Evolutionary conservation across 2,329 filamentous ascomycete genomes (phyloP).

Genomic region (Xylariaceae sp.): DNA sequence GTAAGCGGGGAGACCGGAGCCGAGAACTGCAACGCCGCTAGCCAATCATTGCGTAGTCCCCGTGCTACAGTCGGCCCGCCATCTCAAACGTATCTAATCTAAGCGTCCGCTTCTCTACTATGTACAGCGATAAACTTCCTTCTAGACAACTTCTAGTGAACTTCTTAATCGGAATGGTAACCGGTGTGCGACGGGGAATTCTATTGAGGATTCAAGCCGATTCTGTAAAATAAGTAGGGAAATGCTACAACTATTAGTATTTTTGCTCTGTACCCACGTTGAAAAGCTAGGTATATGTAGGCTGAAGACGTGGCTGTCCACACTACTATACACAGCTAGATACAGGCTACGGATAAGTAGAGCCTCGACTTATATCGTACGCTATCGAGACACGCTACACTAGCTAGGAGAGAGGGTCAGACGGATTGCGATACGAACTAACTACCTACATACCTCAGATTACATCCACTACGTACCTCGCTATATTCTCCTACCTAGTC

Average conservation of each 20-base stretch:
- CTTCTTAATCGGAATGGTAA: not conserved
- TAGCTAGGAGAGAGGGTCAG: not conserved
- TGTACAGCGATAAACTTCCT: not conserved
- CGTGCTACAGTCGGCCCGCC: slow-evolving; percentile 27
- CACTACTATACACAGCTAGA: not conserved
- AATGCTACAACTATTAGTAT: too few relatives aligned
- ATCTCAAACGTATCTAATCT: not conserved
- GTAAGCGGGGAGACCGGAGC: slow-evolving; percentile 10
- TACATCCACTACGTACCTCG: not conserved
- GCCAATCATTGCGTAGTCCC: slow-evolving; percentile 21
- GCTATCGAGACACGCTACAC: not conserved
- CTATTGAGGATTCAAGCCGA: too few relatives aligned
- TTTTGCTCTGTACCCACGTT: too few relatives aligned
- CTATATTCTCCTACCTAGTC: too few relatives aligned
- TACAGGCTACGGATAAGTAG: not conserved
- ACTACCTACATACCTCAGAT: not conserved
- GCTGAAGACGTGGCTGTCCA: too few relatives aligned
- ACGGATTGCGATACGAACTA: not conserved
- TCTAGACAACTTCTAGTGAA: not conserved
- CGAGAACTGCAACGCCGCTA: slow-evolving; percentile 13
- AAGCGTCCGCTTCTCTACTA: not conserved
- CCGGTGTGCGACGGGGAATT: too few relatives aligned
- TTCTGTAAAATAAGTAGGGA: too few relatives aligned
- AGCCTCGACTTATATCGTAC: not conserved
- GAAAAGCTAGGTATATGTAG: too few relatives aligned